Base-by-base conservation (phyloP, 2,329 filamentous ascomycete species). In the Trichoderma asperellum region DNA sequence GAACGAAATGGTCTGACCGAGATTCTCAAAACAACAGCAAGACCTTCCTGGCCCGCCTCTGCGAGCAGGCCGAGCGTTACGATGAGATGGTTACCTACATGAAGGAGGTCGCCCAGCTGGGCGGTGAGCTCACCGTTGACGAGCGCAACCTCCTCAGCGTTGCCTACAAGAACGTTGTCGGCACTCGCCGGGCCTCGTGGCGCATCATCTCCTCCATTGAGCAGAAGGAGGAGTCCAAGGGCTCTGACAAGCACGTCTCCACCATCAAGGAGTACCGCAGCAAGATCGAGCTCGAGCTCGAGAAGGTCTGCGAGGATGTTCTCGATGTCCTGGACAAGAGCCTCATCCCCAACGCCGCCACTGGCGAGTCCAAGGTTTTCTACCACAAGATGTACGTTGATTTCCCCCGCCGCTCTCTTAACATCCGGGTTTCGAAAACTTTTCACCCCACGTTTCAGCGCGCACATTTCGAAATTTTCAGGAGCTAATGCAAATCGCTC, bases 21-120 rank as follows among this genome's bases (percentile, higher is more conserved):
- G n/a, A 21, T 35, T 69, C 58, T 27, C 60, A 69, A 63, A 55
- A 66, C 62, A 63, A 81, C 83, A 97, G 94, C 92, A 98, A 98
- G 91, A 98, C 96, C 82, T 98, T 98, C 89, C 93, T 98, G 84
- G 96, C 96, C 84, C 91, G 96, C 87, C 94, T 99, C 82, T 98
- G 96, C 89, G 96, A 98, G 92, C 96, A 99, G 91, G 96, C 96
- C 82, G 96, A 98, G 89, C 95, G 95, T 82, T 99, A 99, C 86
- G 95, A 99, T 95, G 96, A 98, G 87, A 98, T 98, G 95, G 95
- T 98, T 78, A 94, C 91, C 81, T 97, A 95, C 88, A 98, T 98
- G 96, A 98, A 98, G 93, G 94, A 97, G 91, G 95, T 98, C 79
- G 95, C 95, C 84, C 96, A 97, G 86, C 82, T 91, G 76, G 88